phyloP scores from a whole-genome alignment of 2,329 filamentous ascomycete genomes.

The Phaeosphaeriaceae sp. region DNA sequence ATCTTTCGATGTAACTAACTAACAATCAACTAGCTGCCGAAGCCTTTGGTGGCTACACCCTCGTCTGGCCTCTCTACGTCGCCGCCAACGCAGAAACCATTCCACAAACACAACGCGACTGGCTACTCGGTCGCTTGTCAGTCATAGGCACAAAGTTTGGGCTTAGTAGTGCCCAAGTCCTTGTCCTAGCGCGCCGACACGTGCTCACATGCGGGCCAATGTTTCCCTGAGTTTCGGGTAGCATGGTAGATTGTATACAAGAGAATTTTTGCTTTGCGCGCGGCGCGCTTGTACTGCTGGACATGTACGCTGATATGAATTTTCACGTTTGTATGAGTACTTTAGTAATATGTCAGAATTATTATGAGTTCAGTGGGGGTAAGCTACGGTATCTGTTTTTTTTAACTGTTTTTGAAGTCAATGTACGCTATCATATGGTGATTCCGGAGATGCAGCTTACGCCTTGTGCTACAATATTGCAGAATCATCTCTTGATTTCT shows the following conservation, averaged over 20 bases:
- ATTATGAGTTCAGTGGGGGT: too few species aligned
- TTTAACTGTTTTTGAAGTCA: too few species aligned
- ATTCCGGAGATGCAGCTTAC: too few species aligned
- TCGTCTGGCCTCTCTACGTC: slow-evolving; percentile 51
- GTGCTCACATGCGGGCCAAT: slow-evolving; percentile 46
- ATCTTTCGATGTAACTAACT: slow-evolving; percentile 5
- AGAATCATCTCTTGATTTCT: too few species aligned
- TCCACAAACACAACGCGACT: slow-evolving; percentile 44
- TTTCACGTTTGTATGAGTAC: neutral
- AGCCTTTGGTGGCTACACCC: slow-evolving; percentile 48
- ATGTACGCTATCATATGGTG: too few species aligned
- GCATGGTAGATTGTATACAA: neutral
- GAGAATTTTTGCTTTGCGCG: neutral
- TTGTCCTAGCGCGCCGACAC: slow-evolving; percentile 43
- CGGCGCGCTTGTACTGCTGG: neutral
- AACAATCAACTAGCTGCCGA: slow-evolving; percentile 39
- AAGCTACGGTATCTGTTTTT: too few species aligned
- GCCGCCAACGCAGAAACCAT: slow-evolving; percentile 46
- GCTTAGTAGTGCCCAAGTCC: slow-evolving; percentile 42
- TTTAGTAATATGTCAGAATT: too few species aligned
- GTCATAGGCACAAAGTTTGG: slow-evolving; percentile 48
- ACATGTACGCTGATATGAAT: neutral
- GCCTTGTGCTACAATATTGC: too few species aligned
- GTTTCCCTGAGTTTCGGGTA: neutral
- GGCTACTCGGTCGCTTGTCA: slow-evolving; percentile 45